phyloP scores from a whole-genome alignment of 129 eudicot genomes.

The Calendula officinalis region DNA sequence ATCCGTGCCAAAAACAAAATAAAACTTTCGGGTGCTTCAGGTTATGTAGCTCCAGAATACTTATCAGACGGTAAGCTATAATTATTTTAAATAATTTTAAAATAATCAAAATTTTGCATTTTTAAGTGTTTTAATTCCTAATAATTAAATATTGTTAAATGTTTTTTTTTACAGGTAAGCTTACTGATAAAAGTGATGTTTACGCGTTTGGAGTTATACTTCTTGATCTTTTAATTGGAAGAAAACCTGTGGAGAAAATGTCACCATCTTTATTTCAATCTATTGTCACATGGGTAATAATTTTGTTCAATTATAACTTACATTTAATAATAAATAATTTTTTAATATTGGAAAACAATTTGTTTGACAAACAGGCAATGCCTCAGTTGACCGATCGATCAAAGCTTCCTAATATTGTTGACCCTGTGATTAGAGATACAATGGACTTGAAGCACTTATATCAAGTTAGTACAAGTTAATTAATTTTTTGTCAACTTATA shows the following conservation, averaged over 20 bases:
- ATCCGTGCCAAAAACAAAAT: constrained; percentile 50
- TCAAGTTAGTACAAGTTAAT: constrained; percentile 52
- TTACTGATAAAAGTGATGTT: constrained; percentile 94
- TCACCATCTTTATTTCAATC: constrained; percentile 71
- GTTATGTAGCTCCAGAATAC: constrained; percentile 93
- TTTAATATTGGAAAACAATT: constrained; percentile 7
- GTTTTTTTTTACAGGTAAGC: constrained; percentile 53
- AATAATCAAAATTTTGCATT: neutral
- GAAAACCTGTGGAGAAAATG: constrained; percentile 80
- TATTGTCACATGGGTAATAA: constrained; percentile 80
- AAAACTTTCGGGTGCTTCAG: constrained; percentile 75
- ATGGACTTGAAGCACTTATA: constrained; percentile 91
- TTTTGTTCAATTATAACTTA: neutral
- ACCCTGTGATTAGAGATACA: constrained; percentile 64
- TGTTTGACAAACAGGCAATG: constrained; percentile 59
- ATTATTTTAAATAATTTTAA: neutral
- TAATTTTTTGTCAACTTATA: neutral
- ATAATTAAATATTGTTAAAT: neutral
- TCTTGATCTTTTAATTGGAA: constrained; percentile 82
- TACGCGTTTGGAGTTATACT: constrained; percentile 93
- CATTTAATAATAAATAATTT: neutral
- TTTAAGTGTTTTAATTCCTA: too few species aligned
- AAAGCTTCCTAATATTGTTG: constrained; percentile 83
- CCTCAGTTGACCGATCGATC: constrained; percentile 84
- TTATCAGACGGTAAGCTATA: constrained; percentile 62